A percentile compares a stretch with the other conserved stretches of the same genome.
Conservation (phyloP, 2,329 filamentous ascomycete genomes). For the Fusarium goolgardi region DNA sequence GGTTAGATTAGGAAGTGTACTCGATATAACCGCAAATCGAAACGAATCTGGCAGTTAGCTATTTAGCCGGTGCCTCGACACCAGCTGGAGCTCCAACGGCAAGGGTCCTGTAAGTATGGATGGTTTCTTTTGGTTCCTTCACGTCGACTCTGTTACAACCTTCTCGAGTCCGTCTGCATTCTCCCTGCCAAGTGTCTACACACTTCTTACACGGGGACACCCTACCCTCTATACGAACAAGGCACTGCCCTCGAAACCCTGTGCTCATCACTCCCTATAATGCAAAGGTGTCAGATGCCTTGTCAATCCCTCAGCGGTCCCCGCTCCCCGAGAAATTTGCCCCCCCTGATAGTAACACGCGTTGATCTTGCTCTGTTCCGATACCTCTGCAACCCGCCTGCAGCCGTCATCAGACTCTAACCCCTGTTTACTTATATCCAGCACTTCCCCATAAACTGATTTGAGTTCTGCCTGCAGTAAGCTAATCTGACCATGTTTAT, state of each 20-base stretch:
- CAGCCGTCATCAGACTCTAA: conserved; percentile 39
- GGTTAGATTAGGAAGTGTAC: conserved; percentile 18
- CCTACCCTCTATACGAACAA: conserved; percentile 18
- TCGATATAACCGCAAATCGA: conserved; percentile 25
- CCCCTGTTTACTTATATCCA: conserved; percentile 40
- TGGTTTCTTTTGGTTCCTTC: conserved; percentile 19
- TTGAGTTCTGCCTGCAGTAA: conserved; percentile 40
- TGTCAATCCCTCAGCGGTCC: conserved; percentile 36
- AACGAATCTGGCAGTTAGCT: conserved; percentile 34
- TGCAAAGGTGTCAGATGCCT: conserved; percentile 35
- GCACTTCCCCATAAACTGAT: conserved; percentile 45
- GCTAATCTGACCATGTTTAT: conserved; percentile 46
- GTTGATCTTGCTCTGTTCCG: conserved; percentile 43
- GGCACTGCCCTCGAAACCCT: conserved; percentile 12
- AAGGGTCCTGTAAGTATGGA: conserved; percentile 33
- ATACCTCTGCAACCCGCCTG: conserved; percentile 37
- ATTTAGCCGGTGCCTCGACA: conserved; percentile 32
- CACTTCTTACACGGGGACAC: conserved; percentile 11
- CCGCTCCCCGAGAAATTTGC: conserved; percentile 37
- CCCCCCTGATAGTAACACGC: conserved; percentile 29
- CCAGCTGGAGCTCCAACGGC: conserved; percentile 33
- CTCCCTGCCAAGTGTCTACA: conserved; percentile 18
- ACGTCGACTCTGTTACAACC: conserved; percentile 12
- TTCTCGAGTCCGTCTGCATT: conserved; percentile 6
- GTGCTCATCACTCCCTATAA: conserved; percentile 27